Base-by-base conservation (phyloP, 345 rosid species). In the Erodium maritimum region DNA sequence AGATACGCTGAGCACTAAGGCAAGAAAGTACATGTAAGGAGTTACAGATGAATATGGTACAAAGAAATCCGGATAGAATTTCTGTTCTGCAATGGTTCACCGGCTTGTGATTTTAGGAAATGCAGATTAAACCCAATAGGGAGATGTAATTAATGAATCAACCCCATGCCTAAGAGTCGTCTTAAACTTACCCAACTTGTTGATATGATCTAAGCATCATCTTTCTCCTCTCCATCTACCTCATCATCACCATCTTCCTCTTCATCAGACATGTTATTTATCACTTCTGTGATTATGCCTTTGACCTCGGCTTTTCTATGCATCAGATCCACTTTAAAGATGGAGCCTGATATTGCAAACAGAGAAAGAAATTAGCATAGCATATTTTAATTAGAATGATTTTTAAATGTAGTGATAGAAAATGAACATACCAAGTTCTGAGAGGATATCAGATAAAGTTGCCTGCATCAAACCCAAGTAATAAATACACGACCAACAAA, bases 281-380 rank as follows among this genome's bases (percentile, higher is more conserved):
- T 85, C 52, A 87, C 97, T 54, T 87, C 96, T 11, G 96, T 85
- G 57, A 93, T 87, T 37, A 89, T 79, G 19, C 81, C 95, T 74
- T 93, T 93, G 23, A 93, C 95, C 76, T 93, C 99, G 24, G 83
- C 77, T 78, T 93, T 93, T 68, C 97, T 80, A 65, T 82, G 80
- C 72, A 80, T 75, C 59, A 93, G 76, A 66, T 84, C 90, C 25
- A 85, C 69, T 33, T 73, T 80, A 21, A 89, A 93, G 69, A 87
- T 95, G 60, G 72, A 59, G 56, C 91, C 99, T 93, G 69, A 70
- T 16, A 58, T 23, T 22, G 23, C 37, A 48, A 23, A 61, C 2
- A 56, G 52, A 65, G 59, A 48, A 19, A 59, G n/a, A 29, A 11
- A 24, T 70, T 51, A 57, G 42, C 19, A 52, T 25, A 8, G 67